These are phyloP conservation scores for Kandelia obovata DNA, from an alignment of 345 rosid species.

Conservation along the genomic window DNA sequence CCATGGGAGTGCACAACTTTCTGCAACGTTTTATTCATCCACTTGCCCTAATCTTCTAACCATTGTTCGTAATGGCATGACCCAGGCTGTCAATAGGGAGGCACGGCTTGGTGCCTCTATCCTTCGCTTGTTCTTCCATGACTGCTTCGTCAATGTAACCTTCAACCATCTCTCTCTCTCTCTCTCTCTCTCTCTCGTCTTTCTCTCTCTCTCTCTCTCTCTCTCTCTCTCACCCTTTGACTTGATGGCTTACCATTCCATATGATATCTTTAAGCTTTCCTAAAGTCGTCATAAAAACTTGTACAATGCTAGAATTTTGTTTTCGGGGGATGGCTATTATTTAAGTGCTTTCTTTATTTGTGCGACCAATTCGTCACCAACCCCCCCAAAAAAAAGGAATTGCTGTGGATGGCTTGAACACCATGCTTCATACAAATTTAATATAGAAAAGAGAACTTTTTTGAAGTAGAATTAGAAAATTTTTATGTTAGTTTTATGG, in stretches of 20 bases:
- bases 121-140: slow-evolving; percentile 55
- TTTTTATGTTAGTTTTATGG: no score
- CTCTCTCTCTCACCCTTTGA: neutral
- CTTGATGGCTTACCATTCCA: neutral
- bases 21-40: slow-evolving; percentile 30
- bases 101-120: slow-evolving; percentile 38
- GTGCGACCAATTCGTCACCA: no score
- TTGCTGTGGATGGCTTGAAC: no score
- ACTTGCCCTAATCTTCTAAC: slow-evolving; percentile 33
- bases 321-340: no score
- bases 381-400: no score
- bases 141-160: slow-evolving; percentile 48
- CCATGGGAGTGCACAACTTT: slow-evolving; percentile 33
- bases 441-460: no score
- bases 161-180: neutral
- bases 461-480: no score
- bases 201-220: neutral
- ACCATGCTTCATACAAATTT: no score
- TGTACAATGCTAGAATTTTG: no score
- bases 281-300: no score
- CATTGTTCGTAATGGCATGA: slow-evolving; percentile 29
- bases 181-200: neutral
- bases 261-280: neutral
- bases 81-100: slow-evolving; percentile 27
- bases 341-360: no score